Base-by-base conservation (phyloP, 1,284 basidiomycete genomes). In the Moesziomyces sp. region DNA sequence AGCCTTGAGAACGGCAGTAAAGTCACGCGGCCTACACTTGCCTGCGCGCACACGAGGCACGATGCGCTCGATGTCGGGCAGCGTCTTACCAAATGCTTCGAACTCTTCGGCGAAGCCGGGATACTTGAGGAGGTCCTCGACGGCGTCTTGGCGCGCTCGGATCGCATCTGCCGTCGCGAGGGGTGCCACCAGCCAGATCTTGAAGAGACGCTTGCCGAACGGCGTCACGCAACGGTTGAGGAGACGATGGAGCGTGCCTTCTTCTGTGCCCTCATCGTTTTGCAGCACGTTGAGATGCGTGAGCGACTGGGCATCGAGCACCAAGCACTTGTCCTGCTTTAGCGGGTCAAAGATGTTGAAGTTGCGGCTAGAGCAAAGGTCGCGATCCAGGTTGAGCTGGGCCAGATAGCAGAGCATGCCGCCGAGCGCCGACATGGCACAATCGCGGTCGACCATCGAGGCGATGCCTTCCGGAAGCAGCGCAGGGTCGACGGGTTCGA, bases 221-320 rank as follows among this genome's bases (percentile, higher is more conserved):
- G 82, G 81, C 11, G 82, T 84, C 16, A 79, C 66, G 66, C 80
- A 82, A 30, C 82, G 82, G 55, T 83, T 84, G 58, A 84, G 77
- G 49, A 84, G 65, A 42, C 74, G 73, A 43, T 79, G 79, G 44
- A 84, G 74, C 14, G 82, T 84, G 40, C 82, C 82, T 48, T 72
- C 69, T 38, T 79, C 79, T 14, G 78, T 76, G 21, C 82, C 82
- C 53, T 82, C 73, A 52, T 84, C 82, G 61, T 84, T 84, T 53
- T 78, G 70, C 40, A 84, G 59, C 11, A 84, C 80, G 44, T 82
- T 81, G 46, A 84, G 75, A 52, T 84, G 82, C 28, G 70, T 68
- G 38, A 84, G 75, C 30, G 80, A 79, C 58, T 84, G 81, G 1
- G 82, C 82, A 52, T 84, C 82, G n/a, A 84, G 73, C 14, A 79